These are phyloP conservation scores for Xylaria sp. DNA, from an alignment of 495 filamentous ascomycete genomes.

Conservation along the genomic window DNA sequence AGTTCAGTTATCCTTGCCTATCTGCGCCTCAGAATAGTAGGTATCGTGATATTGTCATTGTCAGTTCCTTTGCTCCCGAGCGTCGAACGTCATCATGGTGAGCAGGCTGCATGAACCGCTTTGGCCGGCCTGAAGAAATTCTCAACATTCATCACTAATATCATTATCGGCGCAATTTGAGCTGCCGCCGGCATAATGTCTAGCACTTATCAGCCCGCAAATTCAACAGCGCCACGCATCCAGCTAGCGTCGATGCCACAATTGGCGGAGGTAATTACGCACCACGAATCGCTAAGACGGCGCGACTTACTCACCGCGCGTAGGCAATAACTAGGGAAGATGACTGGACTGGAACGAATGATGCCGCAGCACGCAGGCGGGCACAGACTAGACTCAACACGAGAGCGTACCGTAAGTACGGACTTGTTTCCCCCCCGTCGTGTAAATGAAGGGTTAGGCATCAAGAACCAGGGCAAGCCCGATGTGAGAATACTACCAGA, in stretches of 20 bases:
- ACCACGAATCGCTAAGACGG: slow-evolving; percentile 31
- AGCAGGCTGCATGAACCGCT: slow-evolving; percentile 46
- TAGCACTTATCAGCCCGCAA: slow-evolving; percentile 40
- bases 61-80: slow-evolving; percentile 38
- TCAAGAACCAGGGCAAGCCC: no score
- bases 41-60: no score
- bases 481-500: no score
- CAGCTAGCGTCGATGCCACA: slow-evolving; percentile 49
- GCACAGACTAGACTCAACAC: slow-evolving; percentile 52
- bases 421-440: slow-evolving; percentile 35
- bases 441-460: slow-evolving; percentile 30
- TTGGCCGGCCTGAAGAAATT: slow-evolving; percentile 29
- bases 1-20: no score
- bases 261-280: slow-evolving; percentile 48
- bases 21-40: slow-evolving; percentile 22
- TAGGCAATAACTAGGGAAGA: slow-evolving; percentile 48
- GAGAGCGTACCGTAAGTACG: slow-evolving; percentile 50
- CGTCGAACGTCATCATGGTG: slow-evolving; percentile 39
- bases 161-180: slow-evolving; percentile 33
- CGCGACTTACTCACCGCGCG: slow-evolving; percentile 37
- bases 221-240: slow-evolving; percentile 42
- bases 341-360: slow-evolving; percentile 51
- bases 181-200: slow-evolving; percentile 41
- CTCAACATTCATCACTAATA: slow-evolving; percentile 26
- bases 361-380: slow-evolving; percentile 44